Conservation (phyloP, 2,329 filamentous ascomycete species). For the Trichoderma sp. region DNA sequence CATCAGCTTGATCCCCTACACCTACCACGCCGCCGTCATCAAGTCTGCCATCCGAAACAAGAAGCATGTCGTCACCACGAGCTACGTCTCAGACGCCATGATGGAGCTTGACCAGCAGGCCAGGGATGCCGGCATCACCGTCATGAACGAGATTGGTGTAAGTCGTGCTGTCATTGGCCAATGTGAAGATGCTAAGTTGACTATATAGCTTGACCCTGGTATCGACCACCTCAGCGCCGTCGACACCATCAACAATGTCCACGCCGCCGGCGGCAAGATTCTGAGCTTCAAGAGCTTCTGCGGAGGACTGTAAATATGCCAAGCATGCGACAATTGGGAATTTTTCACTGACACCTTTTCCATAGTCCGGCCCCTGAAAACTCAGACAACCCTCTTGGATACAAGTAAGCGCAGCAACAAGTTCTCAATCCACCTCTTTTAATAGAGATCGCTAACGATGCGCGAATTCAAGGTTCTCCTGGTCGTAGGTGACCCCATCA, state of each 20-base stretch:
- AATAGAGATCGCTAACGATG: not conserved
- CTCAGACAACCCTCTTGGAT: constrained; percentile 86
- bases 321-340: not conserved
- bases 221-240: constrained; percentile 71
- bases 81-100: constrained; percentile 91
- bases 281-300: constrained; percentile 80
- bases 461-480: constrained; percentile 52
- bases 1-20: constrained; percentile 87
- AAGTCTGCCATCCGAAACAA: constrained; percentile 89
- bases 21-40: constrained; percentile 83
- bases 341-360: not conserved
- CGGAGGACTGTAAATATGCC: constrained; percentile 57
- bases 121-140: constrained; percentile 90
- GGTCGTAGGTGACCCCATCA: constrained; percentile 44
- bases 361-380: constrained; percentile 51
- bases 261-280: constrained; percentile 83
- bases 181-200: not conserved
- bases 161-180: constrained; percentile 48
- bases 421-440: rapidly evolving
- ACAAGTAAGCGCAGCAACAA: constrained; percentile 54
- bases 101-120: constrained; percentile 72
- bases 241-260: constrained; percentile 85
- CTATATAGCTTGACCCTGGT: constrained; percentile 54
- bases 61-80: constrained; percentile 95
- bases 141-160: constrained; percentile 91